Percentiles rank a stretch among this genome's conserved stretches.
phyloP scores from a whole-genome alignment of 768 basidiomycete species.

The Astraeus odoratus region DNA sequence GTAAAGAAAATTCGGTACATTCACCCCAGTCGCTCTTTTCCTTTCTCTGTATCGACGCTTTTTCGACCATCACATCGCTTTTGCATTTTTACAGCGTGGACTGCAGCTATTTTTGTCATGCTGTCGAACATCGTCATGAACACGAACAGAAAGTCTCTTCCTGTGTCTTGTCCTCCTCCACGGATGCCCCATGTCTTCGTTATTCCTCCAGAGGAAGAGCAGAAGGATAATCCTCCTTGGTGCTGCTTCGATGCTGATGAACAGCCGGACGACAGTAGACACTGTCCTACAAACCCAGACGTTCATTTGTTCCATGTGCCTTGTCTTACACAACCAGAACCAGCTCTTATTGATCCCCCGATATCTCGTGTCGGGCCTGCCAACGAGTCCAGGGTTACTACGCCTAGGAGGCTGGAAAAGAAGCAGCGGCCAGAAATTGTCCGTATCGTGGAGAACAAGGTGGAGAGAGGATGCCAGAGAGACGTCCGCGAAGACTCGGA shows the following conservation, averaged over 20 bases:
- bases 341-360: conserved; percentile 1
- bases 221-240: conserved; percentile 39
- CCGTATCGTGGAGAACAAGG: conserved; percentile 17
- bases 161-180: conserved; percentile 2
- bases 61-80: background rate
- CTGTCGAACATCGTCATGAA: conserved; percentile 8
- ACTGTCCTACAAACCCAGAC: conserved; percentile 19
- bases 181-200: conserved; percentile 48
- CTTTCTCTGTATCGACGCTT: background rate
- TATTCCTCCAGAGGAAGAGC: conserved; percentile 53
- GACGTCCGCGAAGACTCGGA: conserved; percentile 43
- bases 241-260: conserved; percentile 50
- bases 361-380: conserved; percentile 4
- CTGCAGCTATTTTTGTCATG: too few species aligned
- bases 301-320: conserved; percentile 29
- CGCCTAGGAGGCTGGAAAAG: conserved; percentile 23
- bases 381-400: conserved; percentile 5
- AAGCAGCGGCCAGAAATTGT: conserved; percentile 24
- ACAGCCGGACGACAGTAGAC: conserved; percentile 14
- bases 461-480: conserved; percentile 11
- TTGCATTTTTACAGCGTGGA: too few species aligned
- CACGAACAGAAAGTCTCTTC: conserved; percentile 6
- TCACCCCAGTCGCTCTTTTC: conserved; percentile 14
- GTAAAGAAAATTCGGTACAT: background rate
- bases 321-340: conserved; percentile 14